Evolutionary conservation across 2,329 filamentous ascomycete species (phyloP), one percentile per base, ranked within the genome.

Genomic region (Cercospora sp.): DNA sequence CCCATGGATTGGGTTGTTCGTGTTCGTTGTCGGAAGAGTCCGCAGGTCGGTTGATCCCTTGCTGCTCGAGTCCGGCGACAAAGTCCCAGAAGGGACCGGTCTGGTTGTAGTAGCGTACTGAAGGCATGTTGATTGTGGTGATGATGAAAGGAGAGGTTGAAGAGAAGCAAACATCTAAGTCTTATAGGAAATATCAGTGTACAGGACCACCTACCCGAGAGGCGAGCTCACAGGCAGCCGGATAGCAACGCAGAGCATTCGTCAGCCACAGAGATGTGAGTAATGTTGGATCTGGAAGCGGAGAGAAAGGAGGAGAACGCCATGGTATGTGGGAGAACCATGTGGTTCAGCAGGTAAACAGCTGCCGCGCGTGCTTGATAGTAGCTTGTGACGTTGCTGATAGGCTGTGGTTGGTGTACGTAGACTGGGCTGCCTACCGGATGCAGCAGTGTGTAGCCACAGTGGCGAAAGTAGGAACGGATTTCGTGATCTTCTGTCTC

Each of bases 51-150:
- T 79, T 76, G 69, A 76, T 75, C 64, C 79, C 81, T 75, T 81
- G 78, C 64, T 82, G 78, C 71, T 87, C 84, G 12, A 87, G 79
- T 69, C 77, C 79, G 63, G 83, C 80, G 63, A 87, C 72, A 68
- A 84, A 85, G 75, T 87, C 84, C 85, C 86, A 87, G 75, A 87
- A 86, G 62, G 84, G 83, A 72, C 82, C 80, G 4, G 81, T 81
- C 65, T 83, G 80, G 67, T 86, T 86, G 79, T 85, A 81, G 75
- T 85, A 83, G 67, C 81, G 80, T 68, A 86, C 78, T 71, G 83
- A 83, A 74, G 85, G 82, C 85, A 87, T 87, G 66, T 75, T 82
- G 72, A 60, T 71, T 69, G 60, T 72, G 63, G 39, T 70, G 45
- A 60, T 69, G 67, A 48, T 67, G 66, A 69, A 23, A 67, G 45